Conservation (phyloP, 352 stramenopile genomes). For the Phytophthora cactorum region DNA sequence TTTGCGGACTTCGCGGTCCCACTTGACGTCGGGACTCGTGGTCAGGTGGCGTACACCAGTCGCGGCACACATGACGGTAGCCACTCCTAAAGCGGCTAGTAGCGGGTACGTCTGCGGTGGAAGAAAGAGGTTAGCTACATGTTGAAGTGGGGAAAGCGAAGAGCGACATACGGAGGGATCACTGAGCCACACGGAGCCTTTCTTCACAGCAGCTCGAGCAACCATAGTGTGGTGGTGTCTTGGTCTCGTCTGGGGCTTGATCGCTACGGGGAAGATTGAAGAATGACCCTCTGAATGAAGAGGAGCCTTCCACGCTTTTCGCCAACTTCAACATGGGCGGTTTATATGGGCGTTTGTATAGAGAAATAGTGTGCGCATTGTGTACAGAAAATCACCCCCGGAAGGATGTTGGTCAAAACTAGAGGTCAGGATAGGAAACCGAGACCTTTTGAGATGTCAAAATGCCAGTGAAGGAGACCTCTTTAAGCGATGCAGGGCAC, state of each 20-base stretch:
- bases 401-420: too few relatives aligned
- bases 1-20: slow-evolving; percentile 65
- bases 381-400: background rate
- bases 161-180: slow-evolving; percentile 43
- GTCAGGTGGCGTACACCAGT: slow-evolving; percentile 58
- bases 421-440: too few relatives aligned
- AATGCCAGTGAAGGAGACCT: too few relatives aligned
- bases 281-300: slow-evolving; percentile 22
- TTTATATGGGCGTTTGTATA: slow-evolving; percentile 25
- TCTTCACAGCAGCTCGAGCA: slow-evolving; percentile 43
- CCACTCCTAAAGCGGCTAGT: slow-evolving; percentile 45
- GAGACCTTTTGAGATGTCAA: too few relatives aligned
- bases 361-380: background rate
- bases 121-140: background rate
- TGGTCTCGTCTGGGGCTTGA: slow-evolving; percentile 9
- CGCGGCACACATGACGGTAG: slow-evolving; percentile 47
- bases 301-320: slow-evolving; percentile 14
- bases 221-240: slow-evolving; percentile 32
- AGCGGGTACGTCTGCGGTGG: slow-evolving; percentile 56
- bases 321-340: slow-evolving; percentile 27
- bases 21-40: slow-evolving; percentile 64
- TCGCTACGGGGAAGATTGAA: slow-evolving; percentile 20
- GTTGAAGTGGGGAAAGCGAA: background rate
- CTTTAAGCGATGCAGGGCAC: too few relatives aligned
- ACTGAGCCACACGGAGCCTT: slow-evolving; percentile 49